These are phyloP conservation scores for Tetradesmus obliquus DNA, from an alignment of 139 green algal species.

Conservation along the genomic window DNA sequence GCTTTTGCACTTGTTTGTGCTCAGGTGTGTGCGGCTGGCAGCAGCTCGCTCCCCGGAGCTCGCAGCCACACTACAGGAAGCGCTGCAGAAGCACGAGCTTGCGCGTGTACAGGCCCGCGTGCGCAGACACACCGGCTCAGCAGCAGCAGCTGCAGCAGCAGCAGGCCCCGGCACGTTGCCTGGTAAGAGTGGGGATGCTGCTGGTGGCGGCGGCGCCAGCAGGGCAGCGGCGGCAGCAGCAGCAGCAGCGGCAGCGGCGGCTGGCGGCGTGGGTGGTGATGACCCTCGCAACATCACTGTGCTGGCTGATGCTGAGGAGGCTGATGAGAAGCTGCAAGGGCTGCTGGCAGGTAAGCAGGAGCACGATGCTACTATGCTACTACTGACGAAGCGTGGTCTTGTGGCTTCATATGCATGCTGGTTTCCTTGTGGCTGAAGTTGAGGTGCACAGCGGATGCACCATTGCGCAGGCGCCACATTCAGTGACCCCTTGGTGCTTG, in stretches of 20 bases:
- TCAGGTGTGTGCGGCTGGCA: slow-evolving; percentile 26
- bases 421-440: too few relatives aligned
- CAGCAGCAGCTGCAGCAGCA: slow-evolving; percentile 35
- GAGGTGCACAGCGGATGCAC: too few relatives aligned
- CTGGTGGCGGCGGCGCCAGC: not conserved
- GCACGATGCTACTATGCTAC: too few relatives aligned
- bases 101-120: slow-evolving; percentile 37
- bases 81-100: slow-evolving; percentile 28
- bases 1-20: not conserved
- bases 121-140: slow-evolving; percentile 22
- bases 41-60: slow-evolving; percentile 32
- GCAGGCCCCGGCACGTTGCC: slow-evolving; percentile 17
- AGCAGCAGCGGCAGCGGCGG: slow-evolving; percentile 18
- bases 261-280: slow-evolving; percentile 12
- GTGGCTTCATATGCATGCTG: too few relatives aligned
- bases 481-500: too few relatives aligned
- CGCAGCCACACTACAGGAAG: slow-evolving; percentile 3
- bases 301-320: slow-evolving; percentile 16
- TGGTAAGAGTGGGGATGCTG: not conserved
- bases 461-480: too few relatives aligned
- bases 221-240: slow-evolving; percentile 26
- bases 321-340: slow-evolving; percentile 17
- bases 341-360: slow-evolving; percentile 8
- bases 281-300: slow-evolving; percentile 35
- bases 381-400: too few relatives aligned